Percentiles rank a stretch among this genome's conserved stretches.
phyloP scores from a whole-genome alignment of 208 protist genomes.

The Leishmania aethiopica region DNA sequence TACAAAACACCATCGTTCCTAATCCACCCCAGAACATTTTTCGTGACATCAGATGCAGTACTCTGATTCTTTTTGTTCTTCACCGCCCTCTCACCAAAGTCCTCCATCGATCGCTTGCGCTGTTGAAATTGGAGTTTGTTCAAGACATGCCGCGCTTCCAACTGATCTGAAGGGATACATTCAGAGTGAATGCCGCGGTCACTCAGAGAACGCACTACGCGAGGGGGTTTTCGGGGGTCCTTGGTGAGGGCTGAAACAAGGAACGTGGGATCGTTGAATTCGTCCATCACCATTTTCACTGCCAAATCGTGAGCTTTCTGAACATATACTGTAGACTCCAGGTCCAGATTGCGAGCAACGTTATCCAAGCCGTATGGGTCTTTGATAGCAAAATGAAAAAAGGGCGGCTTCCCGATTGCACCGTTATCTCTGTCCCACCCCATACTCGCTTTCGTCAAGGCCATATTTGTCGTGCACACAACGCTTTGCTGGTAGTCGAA shows the following conservation, averaged over 20 bases:
- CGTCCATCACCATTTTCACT: slow-evolving; percentile 41
- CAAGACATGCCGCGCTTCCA: slow-evolving; percentile 78
- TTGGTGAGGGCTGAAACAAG: slow-evolving; percentile 50
- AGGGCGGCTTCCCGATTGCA: slow-evolving; percentile 61
- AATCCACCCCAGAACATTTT: slow-evolving; percentile 89
- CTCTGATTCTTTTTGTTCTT: slow-evolving; percentile 67
- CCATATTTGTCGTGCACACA: slow-evolving; percentile 80
- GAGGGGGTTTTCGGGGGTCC: slow-evolving; percentile 47
- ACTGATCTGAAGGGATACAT: slow-evolving; percentile 59
- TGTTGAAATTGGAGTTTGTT: slow-evolving; percentile 83
- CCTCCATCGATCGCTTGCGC: slow-evolving; percentile 68
- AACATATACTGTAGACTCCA: slow-evolving; percentile 60
- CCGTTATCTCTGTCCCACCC: slow-evolving; percentile 60
- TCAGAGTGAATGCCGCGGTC: slow-evolving; percentile 75
- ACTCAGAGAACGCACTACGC: slow-evolving; percentile 46
- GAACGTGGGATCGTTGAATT: slow-evolving; percentile 55
- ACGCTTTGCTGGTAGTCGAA: slow-evolving; percentile 84
- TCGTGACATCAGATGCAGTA: slow-evolving; percentile 73
- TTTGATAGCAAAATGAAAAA: slow-evolving; percentile 90
- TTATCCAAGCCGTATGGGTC: slow-evolving; percentile 91
- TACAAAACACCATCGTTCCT: slow-evolving; percentile 41
- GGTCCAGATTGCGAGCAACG: slow-evolving; percentile 85
- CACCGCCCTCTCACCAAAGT: slow-evolving; percentile 60
- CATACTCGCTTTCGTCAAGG: slow-evolving; percentile 76
- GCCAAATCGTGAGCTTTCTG: slow-evolving; percentile 49